Evolutionary conservation across 2,329 filamentous ascomycete genomes (phyloP).

Genomic region (Colletotrichum caudatum): DNA sequence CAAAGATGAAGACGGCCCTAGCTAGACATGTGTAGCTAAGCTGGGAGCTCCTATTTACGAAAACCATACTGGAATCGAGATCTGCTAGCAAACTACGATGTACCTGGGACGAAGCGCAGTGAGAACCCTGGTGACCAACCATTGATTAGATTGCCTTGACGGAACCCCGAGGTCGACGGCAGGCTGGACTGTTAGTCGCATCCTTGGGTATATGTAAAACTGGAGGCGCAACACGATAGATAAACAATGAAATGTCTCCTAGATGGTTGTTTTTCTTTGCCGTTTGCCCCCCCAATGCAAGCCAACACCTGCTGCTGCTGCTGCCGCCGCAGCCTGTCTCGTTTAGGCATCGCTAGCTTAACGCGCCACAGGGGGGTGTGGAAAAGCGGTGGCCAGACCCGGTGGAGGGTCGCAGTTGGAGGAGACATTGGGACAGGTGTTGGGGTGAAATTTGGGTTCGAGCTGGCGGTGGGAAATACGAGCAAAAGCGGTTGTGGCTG

Average conservation of each 20-base stretch:
- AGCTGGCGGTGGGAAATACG: slow-evolving; percentile 24
- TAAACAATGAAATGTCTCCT: slow-evolving; percentile 16
- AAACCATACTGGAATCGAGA: not conserved
- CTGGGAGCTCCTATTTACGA: not conserved
- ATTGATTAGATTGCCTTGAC: not conserved
- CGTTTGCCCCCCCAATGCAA: slow-evolving; percentile 13
- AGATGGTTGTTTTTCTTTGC: slow-evolving; percentile 33
- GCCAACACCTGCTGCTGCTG: slow-evolving; percentile 14
- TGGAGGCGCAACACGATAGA: slow-evolving; percentile 2
- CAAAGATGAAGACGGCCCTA: not conserved
- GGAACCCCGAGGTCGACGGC: not conserved
- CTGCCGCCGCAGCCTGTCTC: slow-evolving; percentile 24
- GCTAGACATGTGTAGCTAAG: slow-evolving; percentile 18
- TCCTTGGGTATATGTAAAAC: slow-evolving; percentile 19
- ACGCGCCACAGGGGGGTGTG: slow-evolving; percentile 37
- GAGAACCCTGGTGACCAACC: not conserved
- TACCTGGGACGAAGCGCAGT: slow-evolving; percentile 10
- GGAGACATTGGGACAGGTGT: slow-evolving; percentile 6
- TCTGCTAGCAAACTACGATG: not conserved
- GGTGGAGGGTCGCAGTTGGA: slow-evolving; percentile 29
- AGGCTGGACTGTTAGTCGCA: slow-evolving; percentile 14
- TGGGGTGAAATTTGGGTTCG: slow-evolving; percentile 10
- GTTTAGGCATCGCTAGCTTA: slow-evolving; percentile 36
- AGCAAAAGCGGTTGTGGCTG: slow-evolving; percentile 4
- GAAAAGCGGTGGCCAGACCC: slow-evolving; percentile 37